Base-by-base conservation (phyloP, 345 rosid species). In the Combretum micranthum region DNA sequence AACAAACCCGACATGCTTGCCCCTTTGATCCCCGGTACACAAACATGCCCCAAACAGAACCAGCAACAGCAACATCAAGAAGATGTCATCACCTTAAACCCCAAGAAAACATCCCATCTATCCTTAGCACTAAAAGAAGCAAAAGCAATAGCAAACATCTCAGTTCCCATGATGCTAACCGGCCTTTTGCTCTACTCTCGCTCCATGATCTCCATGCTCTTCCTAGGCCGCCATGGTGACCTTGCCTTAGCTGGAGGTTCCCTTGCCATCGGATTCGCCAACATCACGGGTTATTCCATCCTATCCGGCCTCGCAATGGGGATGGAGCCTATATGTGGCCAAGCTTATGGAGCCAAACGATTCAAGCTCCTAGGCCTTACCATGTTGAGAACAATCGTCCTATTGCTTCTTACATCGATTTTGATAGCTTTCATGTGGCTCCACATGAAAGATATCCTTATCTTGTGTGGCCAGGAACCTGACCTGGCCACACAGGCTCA, bases 241-340 rank as follows among this genome's bases (percentile, higher is more conserved):
- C 53, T 50, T 18, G 1, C 53, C 53, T 22, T 50, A 12, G 53
- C 53, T 22, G 53, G 53, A 12, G 53, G 53, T 4, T 15, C 53
- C 45, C 66, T 72, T 7, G 69, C 77, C 44, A 64, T 68, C 47
- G 77, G 77, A 12, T 50, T 50, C 20, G 53, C 53, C 22, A 50
- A 50, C 53, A 50, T 50, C 20, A 50, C 53, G 9, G 53, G 53
- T 17, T 50, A 50, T 14, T 50, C 53, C 22, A 18, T 50, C 53
- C 53, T 50, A 12, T 50, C 53, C 4, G 53, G 53, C 0, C 53
- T 50, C 14, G 53, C 53, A 20, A 50, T 50, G 20, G 53, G 53
- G 20, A 72, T 72, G 77, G 77, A 72, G 49, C 73, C 77, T 18
- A 67, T 72, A 15, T 72, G 77, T 52, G 72, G 72, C 22, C 77